Evolutionary conservation across 2,329 filamentous ascomycete genomes (phyloP).

Genomic region (Phyllosticta capitalensis): DNA sequence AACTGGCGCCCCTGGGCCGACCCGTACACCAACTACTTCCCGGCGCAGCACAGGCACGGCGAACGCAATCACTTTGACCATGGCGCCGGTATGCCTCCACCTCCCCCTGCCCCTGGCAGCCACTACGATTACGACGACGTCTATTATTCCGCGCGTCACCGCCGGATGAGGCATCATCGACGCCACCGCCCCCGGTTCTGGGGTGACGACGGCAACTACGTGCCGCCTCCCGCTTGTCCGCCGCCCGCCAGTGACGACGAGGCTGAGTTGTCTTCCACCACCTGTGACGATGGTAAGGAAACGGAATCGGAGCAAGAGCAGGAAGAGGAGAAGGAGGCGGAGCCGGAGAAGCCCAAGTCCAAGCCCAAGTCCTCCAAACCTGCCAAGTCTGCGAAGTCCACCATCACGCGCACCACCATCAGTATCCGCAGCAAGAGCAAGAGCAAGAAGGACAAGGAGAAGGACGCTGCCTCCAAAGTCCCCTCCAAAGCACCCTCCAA

Average conservation of each 20-base stretch:
- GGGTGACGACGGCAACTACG: not conserved
- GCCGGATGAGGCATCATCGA: not conserved
- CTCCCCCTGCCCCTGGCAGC: not conserved
- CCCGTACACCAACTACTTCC: not conserved
- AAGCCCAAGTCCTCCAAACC: not conserved
- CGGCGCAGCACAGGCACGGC: not conserved
- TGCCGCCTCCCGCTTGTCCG: not conserved
- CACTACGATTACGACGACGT: not conserved
- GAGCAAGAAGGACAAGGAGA: not conserved
- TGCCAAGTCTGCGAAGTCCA: not conserved
- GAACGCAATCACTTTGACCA: not conserved
- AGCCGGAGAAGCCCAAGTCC: not conserved
- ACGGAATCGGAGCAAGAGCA: not conserved
- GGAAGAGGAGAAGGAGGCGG: not conserved
- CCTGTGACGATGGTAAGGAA: not conserved
- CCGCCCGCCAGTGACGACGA: not conserved
- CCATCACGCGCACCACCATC: not conserved
- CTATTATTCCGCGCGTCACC: not conserved
- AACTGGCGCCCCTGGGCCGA: not conserved
- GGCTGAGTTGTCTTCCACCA: not conserved
- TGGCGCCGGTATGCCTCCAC: not conserved
- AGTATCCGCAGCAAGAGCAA: not conserved
- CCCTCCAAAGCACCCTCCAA: not conserved
- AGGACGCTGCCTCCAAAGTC: not conserved
- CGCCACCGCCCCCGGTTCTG: not conserved